phyloP scores from a whole-genome alignment of 1,284 basidiomycete species.

The Trichosporon asahii region DNA sequence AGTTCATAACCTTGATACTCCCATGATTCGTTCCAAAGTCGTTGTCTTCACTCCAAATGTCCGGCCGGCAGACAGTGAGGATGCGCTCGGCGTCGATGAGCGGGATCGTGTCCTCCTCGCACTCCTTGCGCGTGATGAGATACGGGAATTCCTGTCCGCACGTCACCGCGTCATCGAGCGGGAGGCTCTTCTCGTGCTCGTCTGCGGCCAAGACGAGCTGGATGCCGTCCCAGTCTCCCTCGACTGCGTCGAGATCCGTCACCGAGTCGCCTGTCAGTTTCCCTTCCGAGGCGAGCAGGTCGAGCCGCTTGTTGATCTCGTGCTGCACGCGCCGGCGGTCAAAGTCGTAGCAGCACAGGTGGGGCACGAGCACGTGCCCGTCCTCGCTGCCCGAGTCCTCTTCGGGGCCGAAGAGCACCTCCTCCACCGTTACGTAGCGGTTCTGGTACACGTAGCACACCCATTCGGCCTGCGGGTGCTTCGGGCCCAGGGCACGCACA shows the following conservation, averaged over 20 bases:
- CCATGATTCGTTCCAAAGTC: constrained; percentile 7
- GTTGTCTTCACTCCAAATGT: not conserved
- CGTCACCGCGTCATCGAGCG: not conserved
- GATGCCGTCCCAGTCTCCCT: constrained; percentile 18
- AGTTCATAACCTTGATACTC: constrained; percentile 33
- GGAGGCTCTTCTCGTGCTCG: not conserved
- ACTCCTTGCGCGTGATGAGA: constrained; percentile 27
- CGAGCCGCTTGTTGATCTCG: constrained; percentile 28
- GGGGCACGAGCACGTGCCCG: constrained; percentile 20
- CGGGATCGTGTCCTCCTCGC: constrained; percentile 29
- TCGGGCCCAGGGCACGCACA: constrained; percentile 41
- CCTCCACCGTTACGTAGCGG: constrained; percentile 37
- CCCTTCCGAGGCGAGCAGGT: not conserved
- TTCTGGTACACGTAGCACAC: constrained; percentile 51
- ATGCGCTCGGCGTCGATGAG: constrained; percentile 49
- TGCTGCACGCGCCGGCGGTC: constrained; percentile 39
- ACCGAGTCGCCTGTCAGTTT: not conserved
- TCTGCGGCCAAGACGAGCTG: constrained; percentile 23
- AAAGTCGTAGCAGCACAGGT: constrained; percentile 44
- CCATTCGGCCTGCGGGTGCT: constrained; percentile 33
- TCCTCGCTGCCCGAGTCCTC: not conserved
- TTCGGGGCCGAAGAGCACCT: not conserved
- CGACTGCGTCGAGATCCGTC: constrained; percentile 21
- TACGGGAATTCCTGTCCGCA: constrained; percentile 41
- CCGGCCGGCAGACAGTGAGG: constrained; percentile 19